Evolutionary conservation across 2,329 filamentous ascomycete genomes (phyloP), one percentile per base, ranked within the genome.

Genomic region (Falciphora oryzae): DNA sequence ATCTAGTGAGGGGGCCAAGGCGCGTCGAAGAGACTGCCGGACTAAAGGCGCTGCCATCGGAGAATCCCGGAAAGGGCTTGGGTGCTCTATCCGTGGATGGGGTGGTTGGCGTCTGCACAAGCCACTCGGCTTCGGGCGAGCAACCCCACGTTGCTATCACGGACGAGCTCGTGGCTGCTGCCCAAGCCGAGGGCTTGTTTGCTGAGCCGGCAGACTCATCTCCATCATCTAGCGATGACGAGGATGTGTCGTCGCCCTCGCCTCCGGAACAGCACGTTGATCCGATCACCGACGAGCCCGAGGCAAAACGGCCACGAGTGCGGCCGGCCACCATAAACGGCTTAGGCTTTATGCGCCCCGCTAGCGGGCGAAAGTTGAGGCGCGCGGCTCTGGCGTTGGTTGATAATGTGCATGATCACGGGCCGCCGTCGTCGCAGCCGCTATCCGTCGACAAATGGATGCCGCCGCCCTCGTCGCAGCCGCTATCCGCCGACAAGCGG

Each of bases 61-160:
- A 14, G 68, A 65, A 16, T 44, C 25, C 25, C 3, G 22, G 31
- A 22, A 44, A 18, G 11, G 18, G 16, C 18, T 25, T 3, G 7
- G 50, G 18, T 4, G 18, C 56, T 38, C 62, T 35, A 16, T 59
- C 57, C 28, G n/a, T 32, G 65, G 69, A 68, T 6, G 67, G 68
- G 16, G 66, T 76, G 25, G 69, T 71, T 27, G 82, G 82, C 1
- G 65, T 85, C 27, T 75, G 76, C 57, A 63, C 72, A 59, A 84
- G 81, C 64, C 77, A 78, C 7, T 69, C 83, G 18, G 74, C 72
- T 38, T 76, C 75, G 27, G 76, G 76, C 18, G 70, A 67, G 28
- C 70, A 75, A 2, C 76, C 77, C 2, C 66, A 66, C 0, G 73
- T 83, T 32, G 76, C 78, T 1, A 53, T 84, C 1, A 70, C 71